These are phyloP conservation scores for Spathaspora sp. DNA, from an alignment of 805 yeast species.

Conservation along the genomic window DNA sequence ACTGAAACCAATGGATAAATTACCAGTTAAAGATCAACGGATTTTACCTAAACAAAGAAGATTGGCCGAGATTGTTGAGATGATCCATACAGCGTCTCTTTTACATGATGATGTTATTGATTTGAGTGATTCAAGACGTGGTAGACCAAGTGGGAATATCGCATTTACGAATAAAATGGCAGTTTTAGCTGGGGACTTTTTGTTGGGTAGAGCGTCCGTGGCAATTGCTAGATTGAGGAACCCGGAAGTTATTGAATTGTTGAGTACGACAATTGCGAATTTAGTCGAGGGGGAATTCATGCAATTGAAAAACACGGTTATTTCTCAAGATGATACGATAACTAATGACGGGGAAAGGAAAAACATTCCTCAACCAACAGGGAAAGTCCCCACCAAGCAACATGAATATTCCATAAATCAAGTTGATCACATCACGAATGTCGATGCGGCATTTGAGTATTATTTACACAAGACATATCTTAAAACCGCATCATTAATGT, in stretches of 20 bases:
- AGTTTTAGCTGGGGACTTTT: conserved; percentile 92
- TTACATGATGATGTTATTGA: conserved; percentile 97
- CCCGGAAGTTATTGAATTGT: conserved; percentile 94
- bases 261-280: conserved; percentile 95
- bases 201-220: conserved; percentile 93
- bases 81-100: conserved; percentile 96
- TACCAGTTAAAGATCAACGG: conserved; percentile 65
- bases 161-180: conserved; percentile 98
- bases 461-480: conserved; percentile 92
- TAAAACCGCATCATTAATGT: conserved; percentile 91
- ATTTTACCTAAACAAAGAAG: conserved; percentile 93
- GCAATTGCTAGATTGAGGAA: conserved; percentile 89
- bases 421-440: conserved; percentile 59
- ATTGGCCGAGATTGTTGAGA: conserved; percentile 94
- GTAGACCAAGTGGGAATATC: conserved; percentile 85
- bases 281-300: conserved; percentile 97
- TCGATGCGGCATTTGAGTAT: conserved; percentile 91
- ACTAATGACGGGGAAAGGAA: conserved; percentile 47
- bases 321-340: conserved; percentile 36
- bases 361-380: conserved; percentile 54
- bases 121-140: conserved; percentile 81
- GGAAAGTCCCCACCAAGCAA: conserved; percentile 55
- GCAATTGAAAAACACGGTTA: conserved; percentile 93
- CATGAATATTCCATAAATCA: conserved; percentile 53
- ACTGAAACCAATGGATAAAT: conserved; percentile 70